These are phyloP conservation scores for Sabuloglossum arenarium DNA, from an alignment of 495 filamentous ascomycete species.

Conservation along the genomic window DNA sequence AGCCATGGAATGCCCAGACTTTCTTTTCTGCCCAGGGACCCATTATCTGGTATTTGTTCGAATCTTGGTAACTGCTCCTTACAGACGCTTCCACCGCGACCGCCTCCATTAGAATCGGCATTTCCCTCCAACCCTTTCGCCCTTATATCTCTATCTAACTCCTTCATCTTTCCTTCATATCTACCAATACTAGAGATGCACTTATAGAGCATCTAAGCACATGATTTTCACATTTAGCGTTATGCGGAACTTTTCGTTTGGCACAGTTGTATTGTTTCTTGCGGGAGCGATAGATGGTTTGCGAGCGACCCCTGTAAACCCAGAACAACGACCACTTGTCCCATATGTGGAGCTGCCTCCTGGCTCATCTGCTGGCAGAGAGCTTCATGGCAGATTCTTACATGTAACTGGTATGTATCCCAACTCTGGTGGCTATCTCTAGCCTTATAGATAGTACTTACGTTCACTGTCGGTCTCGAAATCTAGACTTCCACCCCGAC, in stretches of 20 bases:
- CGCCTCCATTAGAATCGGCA: too few relatives aligned
- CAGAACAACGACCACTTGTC: neutral
- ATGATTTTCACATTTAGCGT: neutral
- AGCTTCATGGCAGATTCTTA: slow-evolving; percentile 49
- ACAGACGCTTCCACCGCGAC: too few relatives aligned
- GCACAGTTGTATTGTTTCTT: neutral
- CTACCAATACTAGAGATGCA: neutral
- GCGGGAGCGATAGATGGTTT: neutral
- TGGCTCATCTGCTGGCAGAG: neutral
- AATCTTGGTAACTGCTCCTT: too few relatives aligned
- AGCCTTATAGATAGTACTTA: neutral
- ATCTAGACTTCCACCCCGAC: slow-evolving; percentile 74
- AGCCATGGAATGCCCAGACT: too few relatives aligned
- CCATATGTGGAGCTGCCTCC: neutral
- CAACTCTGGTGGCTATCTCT: neutral
- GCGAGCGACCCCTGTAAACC: neutral
- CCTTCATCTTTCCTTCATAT: neutral
- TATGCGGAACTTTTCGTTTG: neutral
- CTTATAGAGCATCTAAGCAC: neutral
- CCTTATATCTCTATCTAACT: neutral
- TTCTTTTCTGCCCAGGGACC: too few relatives aligned
- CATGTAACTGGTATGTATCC: slow-evolving; percentile 71
- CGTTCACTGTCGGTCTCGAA: neutral
- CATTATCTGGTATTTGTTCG: too few relatives aligned
- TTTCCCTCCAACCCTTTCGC: too few relatives aligned